Conservation (phyloP, 352 stramenopile genomes). For the Globisporangium uncinulatum region DNA sequence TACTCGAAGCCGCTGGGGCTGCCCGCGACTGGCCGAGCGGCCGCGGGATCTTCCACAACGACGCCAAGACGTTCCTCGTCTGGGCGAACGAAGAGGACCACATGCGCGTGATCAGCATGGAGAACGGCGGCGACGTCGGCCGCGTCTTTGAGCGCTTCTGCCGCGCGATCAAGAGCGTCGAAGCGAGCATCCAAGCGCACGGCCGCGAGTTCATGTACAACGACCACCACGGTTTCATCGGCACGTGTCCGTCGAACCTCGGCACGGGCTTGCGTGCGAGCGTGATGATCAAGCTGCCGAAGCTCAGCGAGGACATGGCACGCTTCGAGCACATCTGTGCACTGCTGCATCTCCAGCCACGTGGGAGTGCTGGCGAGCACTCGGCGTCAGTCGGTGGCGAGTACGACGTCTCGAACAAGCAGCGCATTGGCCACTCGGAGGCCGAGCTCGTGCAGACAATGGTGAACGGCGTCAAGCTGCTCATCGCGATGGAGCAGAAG, state of each 20-base stretch:
- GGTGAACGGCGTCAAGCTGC: constrained; percentile 89
- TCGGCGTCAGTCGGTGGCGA: constrained; percentile 78
- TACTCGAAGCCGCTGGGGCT: constrained; percentile 79
- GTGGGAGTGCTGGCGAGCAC: constrained; percentile 81
- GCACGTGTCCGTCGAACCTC: constrained; percentile 87
- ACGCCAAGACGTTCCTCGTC: constrained; percentile 87
- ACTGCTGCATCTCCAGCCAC: constrained; percentile 72
- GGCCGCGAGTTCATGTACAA: constrained; percentile 84
- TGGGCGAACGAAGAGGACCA: constrained; percentile 91
- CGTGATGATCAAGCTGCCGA: constrained; percentile 83
- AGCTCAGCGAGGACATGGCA: constrained; percentile 62
- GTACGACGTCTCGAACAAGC: constrained; percentile 94
- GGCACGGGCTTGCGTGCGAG: constrained; percentile 80
- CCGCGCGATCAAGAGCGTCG: constrained; percentile 61
- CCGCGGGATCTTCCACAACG: constrained; percentile 93
- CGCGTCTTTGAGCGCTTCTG: constrained; percentile 85
- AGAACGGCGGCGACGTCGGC: constrained; percentile 88
- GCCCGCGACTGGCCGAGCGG: constrained; percentile 91
- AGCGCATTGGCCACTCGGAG: constrained; percentile 91
- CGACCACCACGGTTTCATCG: constrained; percentile 83
- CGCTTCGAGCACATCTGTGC: constrained; percentile 67
- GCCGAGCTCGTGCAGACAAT: constrained; percentile 94
- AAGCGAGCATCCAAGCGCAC: constrained; percentile 76
- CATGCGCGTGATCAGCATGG: constrained; percentile 88
- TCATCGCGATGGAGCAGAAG: constrained; percentile 91